Evolutionary conservation across 2,329 filamentous ascomycete genomes (phyloP).

Genomic region (Didymella keratinophila): DNA sequence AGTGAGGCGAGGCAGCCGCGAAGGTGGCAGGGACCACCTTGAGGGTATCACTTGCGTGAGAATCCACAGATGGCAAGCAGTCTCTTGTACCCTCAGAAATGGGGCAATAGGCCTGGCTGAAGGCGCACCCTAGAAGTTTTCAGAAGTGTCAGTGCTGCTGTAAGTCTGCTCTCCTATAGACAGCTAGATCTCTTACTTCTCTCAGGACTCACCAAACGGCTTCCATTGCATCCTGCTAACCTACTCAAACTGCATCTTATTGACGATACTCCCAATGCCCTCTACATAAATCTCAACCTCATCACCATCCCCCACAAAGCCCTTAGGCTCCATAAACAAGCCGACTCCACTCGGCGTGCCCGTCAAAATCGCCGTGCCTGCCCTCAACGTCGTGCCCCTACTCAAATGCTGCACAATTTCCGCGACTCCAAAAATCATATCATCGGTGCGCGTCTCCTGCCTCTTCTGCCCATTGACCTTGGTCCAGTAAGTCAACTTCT

Average conservation of each 20-base stretch:
- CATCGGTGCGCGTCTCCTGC: slow-evolving; percentile 54
- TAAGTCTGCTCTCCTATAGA: no score
- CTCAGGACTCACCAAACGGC: not conserved
- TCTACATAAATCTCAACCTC: slow-evolving; percentile 46
- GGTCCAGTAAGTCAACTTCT: slow-evolving; percentile 47
- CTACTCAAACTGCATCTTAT: slow-evolving; percentile 46
- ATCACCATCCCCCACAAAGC: slow-evolving; percentile 48
- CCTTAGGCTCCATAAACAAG: slow-evolving; percentile 50
- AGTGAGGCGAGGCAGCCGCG: not conserved
- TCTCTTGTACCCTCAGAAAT: no score
- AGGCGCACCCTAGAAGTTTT: no score
- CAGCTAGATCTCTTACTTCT: no score
- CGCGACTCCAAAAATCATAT: slow-evolving; percentile 58
- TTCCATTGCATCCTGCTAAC: not conserved
- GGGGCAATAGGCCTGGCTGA: no score
- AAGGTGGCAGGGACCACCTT: not conserved
- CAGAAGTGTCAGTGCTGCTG: not conserved
- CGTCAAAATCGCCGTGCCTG: slow-evolving; percentile 60
- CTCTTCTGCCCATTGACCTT: slow-evolving; percentile 56
- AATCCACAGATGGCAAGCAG: not conserved
- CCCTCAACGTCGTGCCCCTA: slow-evolving; percentile 56
- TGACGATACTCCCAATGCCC: slow-evolving; percentile 47
- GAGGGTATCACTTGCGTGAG: not conserved
- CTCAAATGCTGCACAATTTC: slow-evolving; percentile 56
- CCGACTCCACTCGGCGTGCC: slow-evolving; percentile 57